Percentiles rank a stretch among this genome's conserved stretches.
These are phyloP conservation scores for Metrosideros polymorpha DNA, from an alignment of 441 rosid genomes.

Conservation along the genomic window DNA sequence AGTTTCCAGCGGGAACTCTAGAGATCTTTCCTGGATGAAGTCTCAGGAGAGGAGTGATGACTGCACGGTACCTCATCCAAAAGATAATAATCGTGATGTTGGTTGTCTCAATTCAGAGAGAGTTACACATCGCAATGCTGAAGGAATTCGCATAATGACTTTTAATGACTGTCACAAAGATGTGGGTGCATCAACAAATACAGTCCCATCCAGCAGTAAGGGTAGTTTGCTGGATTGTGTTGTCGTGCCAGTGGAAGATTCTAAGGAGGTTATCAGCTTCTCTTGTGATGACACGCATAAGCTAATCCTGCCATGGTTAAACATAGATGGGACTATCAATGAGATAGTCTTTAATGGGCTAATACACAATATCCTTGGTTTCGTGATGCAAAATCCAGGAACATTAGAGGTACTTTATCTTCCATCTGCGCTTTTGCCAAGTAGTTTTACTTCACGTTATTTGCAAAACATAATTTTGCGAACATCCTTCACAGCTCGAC, in stretches of 20 bases:
- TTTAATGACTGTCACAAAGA: conserved; percentile 76
- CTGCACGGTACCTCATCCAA: conserved; percentile 17
- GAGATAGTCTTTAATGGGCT: conserved; percentile 61
- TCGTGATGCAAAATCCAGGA: conserved; percentile 90
- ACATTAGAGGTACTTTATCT: conserved; percentile 55
- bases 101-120: conserved; percentile 11
- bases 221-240: conserved; percentile 11
- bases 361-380: conserved; percentile 67
- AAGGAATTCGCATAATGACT: conserved; percentile 58
- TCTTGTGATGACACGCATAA: conserved; percentile 24
- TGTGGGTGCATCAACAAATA: conserved; percentile 11
- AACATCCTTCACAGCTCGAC: neutral
- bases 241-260: conserved; percentile 8
- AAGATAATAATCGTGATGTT: conserved; percentile 14
- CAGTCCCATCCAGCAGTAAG: conserved; percentile 19
- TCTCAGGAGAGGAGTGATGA: conserved; percentile 23
- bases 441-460: neutral
- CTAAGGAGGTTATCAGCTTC: conserved; percentile 10
- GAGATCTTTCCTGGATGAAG: conserved; percentile 17
- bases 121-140: conserved; percentile 9
- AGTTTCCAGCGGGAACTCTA: conserved; percentile 22
- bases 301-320: conserved; percentile 88
- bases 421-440: neutral
- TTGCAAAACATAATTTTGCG: neutral
- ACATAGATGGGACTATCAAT: conserved; percentile 79